Conservation (phyloP, 306 rosid species). For the Corylus avellana region DNA sequence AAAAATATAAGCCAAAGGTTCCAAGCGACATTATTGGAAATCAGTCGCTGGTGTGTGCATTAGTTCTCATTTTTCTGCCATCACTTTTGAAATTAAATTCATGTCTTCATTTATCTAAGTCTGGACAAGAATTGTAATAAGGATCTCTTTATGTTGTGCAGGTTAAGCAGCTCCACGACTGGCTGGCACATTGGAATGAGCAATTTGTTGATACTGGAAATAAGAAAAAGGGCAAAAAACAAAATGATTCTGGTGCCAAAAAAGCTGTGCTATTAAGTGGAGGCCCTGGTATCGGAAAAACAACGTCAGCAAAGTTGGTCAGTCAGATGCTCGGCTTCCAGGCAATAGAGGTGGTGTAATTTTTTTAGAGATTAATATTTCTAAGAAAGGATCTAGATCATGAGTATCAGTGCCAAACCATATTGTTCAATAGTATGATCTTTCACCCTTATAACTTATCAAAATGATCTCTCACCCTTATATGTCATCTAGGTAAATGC, state of each 20-base stretch:
- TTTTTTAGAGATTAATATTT: conserved; percentile 13
- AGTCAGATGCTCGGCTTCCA: conserved; percentile 86
- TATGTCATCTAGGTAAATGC: conserved; percentile 79
- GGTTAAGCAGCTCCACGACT: conserved; percentile 86
- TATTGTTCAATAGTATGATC: neutral
- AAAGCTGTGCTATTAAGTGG: conserved; percentile 90
- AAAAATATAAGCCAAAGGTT: conserved; percentile 76
- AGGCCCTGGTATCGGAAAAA: conserved; percentile 97
- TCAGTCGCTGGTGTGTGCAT: conserved; percentile 74
- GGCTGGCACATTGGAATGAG: conserved; percentile 86
- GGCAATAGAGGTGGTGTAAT: conserved; percentile 70
- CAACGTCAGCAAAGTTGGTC: conserved; percentile 92
- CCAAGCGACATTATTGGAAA: conserved; percentile 80
- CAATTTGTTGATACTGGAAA: conserved; percentile 69
- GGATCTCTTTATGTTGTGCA: conserved; percentile 40
- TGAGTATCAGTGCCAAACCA: neutral
- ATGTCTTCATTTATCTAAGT: conserved; percentile 19
- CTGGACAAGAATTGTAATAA: conserved; percentile 13
- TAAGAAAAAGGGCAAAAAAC: conserved; percentile 63
- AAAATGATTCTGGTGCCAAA: conserved; percentile 59
- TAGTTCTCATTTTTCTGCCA: conserved; percentile 27
- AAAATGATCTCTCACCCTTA: neutral
- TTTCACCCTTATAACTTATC: neutral
- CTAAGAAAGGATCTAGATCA: neutral
- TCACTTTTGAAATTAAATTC: conserved; percentile 2